These are phyloP conservation scores for Phaffia australis DNA, from an alignment of 768 basidiomycete species.

Conservation along the genomic window DNA sequence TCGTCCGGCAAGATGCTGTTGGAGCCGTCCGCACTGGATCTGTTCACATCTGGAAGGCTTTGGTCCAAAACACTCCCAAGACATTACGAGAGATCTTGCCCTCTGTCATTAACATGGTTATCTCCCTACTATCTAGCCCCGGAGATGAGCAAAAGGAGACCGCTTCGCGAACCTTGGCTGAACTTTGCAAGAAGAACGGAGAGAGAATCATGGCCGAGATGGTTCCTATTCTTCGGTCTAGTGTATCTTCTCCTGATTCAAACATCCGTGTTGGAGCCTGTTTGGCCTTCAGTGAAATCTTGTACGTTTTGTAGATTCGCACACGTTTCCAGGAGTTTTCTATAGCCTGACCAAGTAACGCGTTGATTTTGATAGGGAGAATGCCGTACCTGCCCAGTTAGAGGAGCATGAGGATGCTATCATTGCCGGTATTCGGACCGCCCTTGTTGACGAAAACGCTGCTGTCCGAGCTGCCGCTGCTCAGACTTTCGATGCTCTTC, in stretches of 20 bases:
- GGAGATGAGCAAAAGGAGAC: conserved; percentile 90
- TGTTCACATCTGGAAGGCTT: conserved; percentile 93
- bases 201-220: conserved; percentile 80
- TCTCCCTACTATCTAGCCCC: conserved; percentile 58
- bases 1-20: conserved; percentile 87
- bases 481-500: conserved; percentile 77
- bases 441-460: conserved; percentile 77
- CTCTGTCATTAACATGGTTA: conserved; percentile 63
- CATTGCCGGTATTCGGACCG: conserved; percentile 66
- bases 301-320: conserved; percentile 46
- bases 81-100: conserved; percentile 79
- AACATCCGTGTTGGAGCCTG: conserved; percentile 71
- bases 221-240: conserved; percentile 58
- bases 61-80: conserved; percentile 85
- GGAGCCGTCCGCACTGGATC: conserved; percentile 79
- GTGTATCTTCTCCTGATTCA: conserved; percentile 46
- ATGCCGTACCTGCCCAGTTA: conserved; percentile 66
- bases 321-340: too few relatives aligned
- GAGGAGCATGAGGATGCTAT: conserved; percentile 84
- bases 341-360: not conserved
- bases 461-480: conserved; percentile 83
- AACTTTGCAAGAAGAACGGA: conserved; percentile 89
- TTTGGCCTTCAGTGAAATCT: conserved; percentile 71
- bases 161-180: conserved; percentile 72
- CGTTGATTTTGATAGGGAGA: conserved; percentile 48